Conservation (phyloP, 2,329 filamentous ascomycete species). For the Talaromyces sp. region DNA sequence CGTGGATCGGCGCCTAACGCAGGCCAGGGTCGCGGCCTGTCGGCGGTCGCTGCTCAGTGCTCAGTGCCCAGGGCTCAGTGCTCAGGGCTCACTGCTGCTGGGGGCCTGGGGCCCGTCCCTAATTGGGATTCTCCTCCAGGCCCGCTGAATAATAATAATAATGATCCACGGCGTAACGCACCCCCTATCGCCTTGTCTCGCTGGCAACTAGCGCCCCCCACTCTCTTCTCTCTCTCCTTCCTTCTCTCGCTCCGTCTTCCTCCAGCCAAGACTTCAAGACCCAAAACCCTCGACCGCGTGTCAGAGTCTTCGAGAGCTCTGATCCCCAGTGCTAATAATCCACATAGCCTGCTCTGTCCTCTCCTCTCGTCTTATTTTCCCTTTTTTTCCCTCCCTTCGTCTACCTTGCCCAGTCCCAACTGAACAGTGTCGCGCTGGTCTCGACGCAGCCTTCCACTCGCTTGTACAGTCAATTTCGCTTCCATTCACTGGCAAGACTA, state of each 20-base stretch:
- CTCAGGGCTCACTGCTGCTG: too few relatives aligned
- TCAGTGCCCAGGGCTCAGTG: too few relatives aligned
- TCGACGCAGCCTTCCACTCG: constrained; percentile 5
- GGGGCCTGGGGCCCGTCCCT: too few relatives aligned
- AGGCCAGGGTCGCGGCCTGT: too few relatives aligned
- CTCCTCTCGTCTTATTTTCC: background rate
- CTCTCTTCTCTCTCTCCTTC: background rate
- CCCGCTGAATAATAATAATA: too few relatives aligned
- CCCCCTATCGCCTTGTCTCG: background rate
- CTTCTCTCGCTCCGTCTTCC: background rate
- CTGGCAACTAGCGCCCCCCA: background rate
- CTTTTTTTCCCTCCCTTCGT: background rate
- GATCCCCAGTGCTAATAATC: background rate
- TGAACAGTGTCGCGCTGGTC: constrained; percentile 8
- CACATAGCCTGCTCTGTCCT: background rate
- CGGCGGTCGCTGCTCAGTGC: too few relatives aligned
- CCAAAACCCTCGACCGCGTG: background rate
- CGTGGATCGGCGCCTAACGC: too few relatives aligned
- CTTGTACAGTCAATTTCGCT: background rate
- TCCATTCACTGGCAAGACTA: background rate
- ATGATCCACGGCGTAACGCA: background rate
- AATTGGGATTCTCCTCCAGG: too few relatives aligned
- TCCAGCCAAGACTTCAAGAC: background rate
- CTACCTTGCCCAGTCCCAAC: background rate
- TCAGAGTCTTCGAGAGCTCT: background rate